A percentile compares a stretch with the other conserved stretches of the same genome.
Conservation (phyloP, 2,329 filamentous ascomycete species). For the Chaetothyriales sp. region DNA sequence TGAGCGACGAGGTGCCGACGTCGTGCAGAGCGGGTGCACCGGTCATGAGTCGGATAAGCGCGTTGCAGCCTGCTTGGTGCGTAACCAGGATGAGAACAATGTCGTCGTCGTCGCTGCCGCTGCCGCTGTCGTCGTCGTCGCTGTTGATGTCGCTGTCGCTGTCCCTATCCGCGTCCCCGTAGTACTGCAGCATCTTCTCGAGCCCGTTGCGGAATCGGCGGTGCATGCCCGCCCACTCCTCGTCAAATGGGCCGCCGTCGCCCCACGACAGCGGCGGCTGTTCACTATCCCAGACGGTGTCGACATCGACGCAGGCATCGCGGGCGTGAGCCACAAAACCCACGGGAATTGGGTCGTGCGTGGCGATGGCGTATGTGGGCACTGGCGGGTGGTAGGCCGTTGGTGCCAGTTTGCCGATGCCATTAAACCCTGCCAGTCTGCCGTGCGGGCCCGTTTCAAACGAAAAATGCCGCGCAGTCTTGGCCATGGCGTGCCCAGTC, state of each 20-base stretch:
- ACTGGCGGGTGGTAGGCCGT: constrained; percentile 58
- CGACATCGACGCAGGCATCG: constrained; percentile 72
- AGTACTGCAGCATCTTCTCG: constrained; percentile 71
- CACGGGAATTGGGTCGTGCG: constrained; percentile 65
- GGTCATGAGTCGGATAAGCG: constrained; percentile 79
- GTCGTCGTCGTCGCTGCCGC: constrained; percentile 24
- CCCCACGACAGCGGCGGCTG: constrained; percentile 66
- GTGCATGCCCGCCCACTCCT: constrained; percentile 96
- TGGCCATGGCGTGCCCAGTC: constrained; percentile 12
- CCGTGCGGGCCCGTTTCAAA: constrained; percentile 5
- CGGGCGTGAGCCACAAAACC: constrained; percentile 85
- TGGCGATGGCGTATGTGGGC: constrained; percentile 71
- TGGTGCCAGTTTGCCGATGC: background rate
- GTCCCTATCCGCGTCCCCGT: constrained; percentile 29
- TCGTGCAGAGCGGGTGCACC: constrained; percentile 85
- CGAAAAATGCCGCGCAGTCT: constrained; percentile 13
- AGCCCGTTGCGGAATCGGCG: constrained; percentile 70
- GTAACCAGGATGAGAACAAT: constrained; percentile 78
- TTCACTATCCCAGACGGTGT: constrained; percentile 94
- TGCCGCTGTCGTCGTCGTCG: constrained; percentile 49
- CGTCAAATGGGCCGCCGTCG: constrained; percentile 71
- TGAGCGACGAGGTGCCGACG: constrained; percentile 78
- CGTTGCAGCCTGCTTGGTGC: constrained; percentile 92
- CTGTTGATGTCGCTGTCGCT: constrained; percentile 24
- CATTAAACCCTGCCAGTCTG: background rate